Conservation (phyloP, 768 basidiomycete genomes). For the Lactifluus subvellereus region DNA sequence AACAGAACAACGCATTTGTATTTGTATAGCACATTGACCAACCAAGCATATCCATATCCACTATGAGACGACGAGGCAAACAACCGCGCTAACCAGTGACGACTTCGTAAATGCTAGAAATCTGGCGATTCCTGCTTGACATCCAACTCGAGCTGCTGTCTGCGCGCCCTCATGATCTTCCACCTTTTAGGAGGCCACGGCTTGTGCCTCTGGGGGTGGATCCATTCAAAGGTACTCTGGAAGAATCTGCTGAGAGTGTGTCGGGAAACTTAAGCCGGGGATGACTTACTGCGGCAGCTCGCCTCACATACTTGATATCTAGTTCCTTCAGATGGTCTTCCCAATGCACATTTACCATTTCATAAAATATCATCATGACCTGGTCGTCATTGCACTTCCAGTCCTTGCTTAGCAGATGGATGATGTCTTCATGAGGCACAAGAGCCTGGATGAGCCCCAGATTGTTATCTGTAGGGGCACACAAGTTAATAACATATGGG, state of each 20-base stretch:
- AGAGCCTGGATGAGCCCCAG: slow-evolving; percentile 23
- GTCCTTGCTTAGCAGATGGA: neutral
- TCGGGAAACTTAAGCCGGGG: neutral
- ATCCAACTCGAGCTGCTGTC: neutral
- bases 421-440: neutral
- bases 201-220: slow-evolving; percentile 10
- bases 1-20: neutral
- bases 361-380: slow-evolving; percentile 19
- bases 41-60: neutral
- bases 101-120: neutral
- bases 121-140: neutral
- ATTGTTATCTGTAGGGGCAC: slow-evolving; percentile 36
- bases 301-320: slow-evolving; percentile 21
- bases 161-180: neutral
- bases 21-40: neutral
- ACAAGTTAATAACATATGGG: slow-evolving; percentile 41
- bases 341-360: slow-evolving; percentile 28
- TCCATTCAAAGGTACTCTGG: slow-evolving; percentile 14
- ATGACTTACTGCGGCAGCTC: slow-evolving; percentile 3
- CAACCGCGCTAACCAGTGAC: too few relatives aligned
- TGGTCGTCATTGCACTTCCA: slow-evolving; percentile 15
- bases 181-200: slow-evolving; percentile 1
- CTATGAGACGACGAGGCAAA: neutral
- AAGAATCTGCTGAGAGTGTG: neutral
- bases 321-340: slow-evolving; percentile 23